Conservation (phyloP, 1,284 basidiomycete genomes). For the Leucoagaricus sp. region DNA sequence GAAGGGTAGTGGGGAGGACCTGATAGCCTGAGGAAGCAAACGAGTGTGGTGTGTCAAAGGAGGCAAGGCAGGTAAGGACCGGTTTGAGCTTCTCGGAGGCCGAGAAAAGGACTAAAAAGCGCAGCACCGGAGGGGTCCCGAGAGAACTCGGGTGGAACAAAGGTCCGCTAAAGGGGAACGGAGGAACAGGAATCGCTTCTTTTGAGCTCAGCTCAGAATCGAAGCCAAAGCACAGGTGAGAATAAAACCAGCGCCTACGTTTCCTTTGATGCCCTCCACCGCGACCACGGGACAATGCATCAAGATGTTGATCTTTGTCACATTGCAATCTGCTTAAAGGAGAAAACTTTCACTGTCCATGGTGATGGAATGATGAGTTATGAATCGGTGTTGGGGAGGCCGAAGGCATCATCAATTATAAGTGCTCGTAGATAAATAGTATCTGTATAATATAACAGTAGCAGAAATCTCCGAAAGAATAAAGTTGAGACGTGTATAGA, state of each 20-base stretch:
- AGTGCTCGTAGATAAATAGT: not conserved
- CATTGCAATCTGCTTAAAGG: not conserved
- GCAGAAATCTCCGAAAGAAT: too few species aligned
- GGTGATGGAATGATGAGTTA: not conserved
- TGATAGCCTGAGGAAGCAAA: not conserved
- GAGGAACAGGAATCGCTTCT: not conserved
- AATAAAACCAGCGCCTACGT: not conserved
- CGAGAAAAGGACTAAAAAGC: not conserved
- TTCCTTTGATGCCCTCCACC: not conserved
- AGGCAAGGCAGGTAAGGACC: slow-evolving; percentile 10
- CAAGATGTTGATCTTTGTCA: slow-evolving; percentile 12
- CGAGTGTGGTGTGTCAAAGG: not conserved
- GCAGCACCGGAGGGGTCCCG: not conserved
- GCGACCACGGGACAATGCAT: not conserved
- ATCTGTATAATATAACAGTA: not conserved
- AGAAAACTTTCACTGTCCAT: too few species aligned
- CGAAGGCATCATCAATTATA: not conserved
- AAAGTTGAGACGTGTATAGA: not conserved
- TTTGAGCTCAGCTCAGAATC: slow-evolving; percentile 13
- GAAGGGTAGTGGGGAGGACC: slow-evolving; percentile 15
- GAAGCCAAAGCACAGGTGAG: not conserved
- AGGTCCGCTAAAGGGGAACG: not conserved
- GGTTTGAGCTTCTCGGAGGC: not conserved
- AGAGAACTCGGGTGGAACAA: not conserved
- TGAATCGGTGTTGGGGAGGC: not conserved